Evolutionary conservation across 1,284 basidiomycete species (phyloP), one percentile per base, ranked within the genome.

Genomic region (Cutaneotrichosporon cutaneum): DNA sequence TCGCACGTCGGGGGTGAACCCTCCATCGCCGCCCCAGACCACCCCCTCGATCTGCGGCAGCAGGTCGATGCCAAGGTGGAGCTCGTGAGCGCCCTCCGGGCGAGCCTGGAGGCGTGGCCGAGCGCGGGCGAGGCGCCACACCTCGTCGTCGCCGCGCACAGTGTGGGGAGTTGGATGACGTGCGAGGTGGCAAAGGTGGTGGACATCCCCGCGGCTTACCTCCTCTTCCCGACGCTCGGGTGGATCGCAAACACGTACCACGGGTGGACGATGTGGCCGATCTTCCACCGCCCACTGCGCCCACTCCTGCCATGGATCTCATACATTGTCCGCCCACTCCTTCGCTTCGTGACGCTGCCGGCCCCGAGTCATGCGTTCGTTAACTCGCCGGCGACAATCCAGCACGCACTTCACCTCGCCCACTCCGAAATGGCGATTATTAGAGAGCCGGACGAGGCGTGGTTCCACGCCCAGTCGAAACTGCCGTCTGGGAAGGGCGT

Each of bases 1-100:
- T 77, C 74, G 8, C 77, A 81, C 58, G 68, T 80, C 36, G 78
- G 78, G 3, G 77, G 79, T 36, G 73, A 76, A 1, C 72, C 74
- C 0, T 42, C 52, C 7, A 27, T 73, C 53, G 60, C 48, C 1
- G 61, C 59, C 4, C 72, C 73, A 0, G 42, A 51, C 11, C 44
- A 63, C 18, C 69, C 77, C 1, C 70, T 78, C 5, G 67, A 71
- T 22, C 69, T 80, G 1, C 42, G 32, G 3, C 63, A 68, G 36
- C 76, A 77, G 53, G 61, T 79, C 11, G 69, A 68, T 18, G 68
- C 73, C 21, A 81, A 81, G 60, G 59, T 77, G 26, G 78, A 81
- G 62, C 70, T 78, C 0, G 62, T 76, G 2, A 18, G 65, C 24
- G 64, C 64, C 9, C 62, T 76, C 4, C 56, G 59, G 22, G 45